These are phyloP conservation scores for Starmera dryadoides DNA, from an alignment of 805 yeast genomes.

Conservation along the genomic window DNA sequence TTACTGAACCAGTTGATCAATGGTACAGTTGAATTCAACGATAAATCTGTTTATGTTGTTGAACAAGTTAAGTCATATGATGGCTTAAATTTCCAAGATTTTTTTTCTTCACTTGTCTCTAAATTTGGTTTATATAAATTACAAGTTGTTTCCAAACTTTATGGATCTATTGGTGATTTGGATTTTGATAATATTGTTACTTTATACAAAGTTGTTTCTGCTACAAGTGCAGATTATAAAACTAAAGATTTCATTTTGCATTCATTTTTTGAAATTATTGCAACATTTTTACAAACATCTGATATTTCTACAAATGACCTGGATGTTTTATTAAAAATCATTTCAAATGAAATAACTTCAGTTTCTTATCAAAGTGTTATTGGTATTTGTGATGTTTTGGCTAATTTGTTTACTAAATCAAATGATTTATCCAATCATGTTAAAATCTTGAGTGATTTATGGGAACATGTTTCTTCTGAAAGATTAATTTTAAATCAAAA, in stretches of 20 bases:
- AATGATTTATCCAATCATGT: slow-evolving; percentile 21
- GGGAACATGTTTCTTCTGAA: slow-evolving; percentile 52
- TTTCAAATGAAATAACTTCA: slow-evolving; percentile 5
- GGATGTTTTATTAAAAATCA: background rate
- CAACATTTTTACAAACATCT: slow-evolving; percentile 9
- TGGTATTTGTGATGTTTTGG: slow-evolving; percentile 9
- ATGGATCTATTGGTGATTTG: slow-evolving; percentile 10
- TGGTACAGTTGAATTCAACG: slow-evolving; percentile 15
- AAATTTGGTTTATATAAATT: slow-evolving; percentile 19
- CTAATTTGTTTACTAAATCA: slow-evolving; percentile 12
- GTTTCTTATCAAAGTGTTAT: slow-evolving; percentile 8
- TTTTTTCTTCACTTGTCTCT: slow-evolving; percentile 10
- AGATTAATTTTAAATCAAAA: slow-evolving; percentile 62
- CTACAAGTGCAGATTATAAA: slow-evolving; percentile 14
- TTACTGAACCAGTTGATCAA: slow-evolving; percentile 20
- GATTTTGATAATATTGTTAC: background rate
- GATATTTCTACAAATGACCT: slow-evolving; percentile 17
- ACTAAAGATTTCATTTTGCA: slow-evolving; percentile 23
- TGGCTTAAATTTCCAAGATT: slow-evolving; percentile 8
- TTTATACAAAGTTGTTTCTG: background rate
- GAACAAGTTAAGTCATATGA: slow-evolving; percentile 22
- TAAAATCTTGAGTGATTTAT: slow-evolving; percentile 34
- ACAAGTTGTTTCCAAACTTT: slow-evolving; percentile 20
- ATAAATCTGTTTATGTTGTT: slow-evolving; percentile 16
- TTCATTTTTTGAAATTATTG: slow-evolving; percentile 18